These are phyloP conservation scores for Vitis rupestris DNA, from an alignment of 164 flowering plant species.

Conservation along the genomic window DNA sequence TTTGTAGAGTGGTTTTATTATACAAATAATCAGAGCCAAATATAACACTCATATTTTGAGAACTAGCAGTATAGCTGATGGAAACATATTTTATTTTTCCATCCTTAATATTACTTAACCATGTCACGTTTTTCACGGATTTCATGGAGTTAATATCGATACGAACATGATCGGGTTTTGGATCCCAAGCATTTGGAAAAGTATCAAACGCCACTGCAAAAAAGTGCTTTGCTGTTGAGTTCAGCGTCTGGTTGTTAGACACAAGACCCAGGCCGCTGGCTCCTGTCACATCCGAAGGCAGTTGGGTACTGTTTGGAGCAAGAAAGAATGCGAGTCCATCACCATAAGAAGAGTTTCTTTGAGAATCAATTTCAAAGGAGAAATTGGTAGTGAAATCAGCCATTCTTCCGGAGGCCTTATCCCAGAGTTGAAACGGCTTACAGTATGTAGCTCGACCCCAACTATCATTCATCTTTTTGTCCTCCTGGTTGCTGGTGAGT, in stretches of 20 bases:
- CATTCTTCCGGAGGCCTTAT: slow-evolving; percentile 20
- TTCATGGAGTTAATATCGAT: slow-evolving; percentile 34
- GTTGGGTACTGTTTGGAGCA: slow-evolving; percentile 17
- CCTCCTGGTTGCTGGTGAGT: no score
- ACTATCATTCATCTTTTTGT: slow-evolving; percentile 6
- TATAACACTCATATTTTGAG: slow-evolving; percentile 22
- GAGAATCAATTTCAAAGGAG: slow-evolving; percentile 31
- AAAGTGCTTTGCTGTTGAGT: slow-evolving; percentile 11
- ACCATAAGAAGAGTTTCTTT: slow-evolving; percentile 4
- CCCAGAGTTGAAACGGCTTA: slow-evolving; percentile 39
- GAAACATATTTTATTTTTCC: slow-evolving; percentile 20
- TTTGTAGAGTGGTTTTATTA: not conserved
- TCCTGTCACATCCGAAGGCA: slow-evolving; percentile 22
- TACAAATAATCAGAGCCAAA: slow-evolving; percentile 6
- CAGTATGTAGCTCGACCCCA: slow-evolving; percentile 33
- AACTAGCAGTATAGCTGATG: slow-evolving; percentile 33
- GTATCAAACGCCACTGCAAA: slow-evolving; percentile 54
- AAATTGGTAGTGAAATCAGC: slow-evolving; percentile 48
- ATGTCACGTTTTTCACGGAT: slow-evolving; percentile 18
- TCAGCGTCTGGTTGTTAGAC: not conserved
- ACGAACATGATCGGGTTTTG: slow-evolving; percentile 38
- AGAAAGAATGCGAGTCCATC: slow-evolving; percentile 55
- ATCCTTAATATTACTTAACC: slow-evolving; percentile 17
- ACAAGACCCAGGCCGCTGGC: slow-evolving; percentile 28
- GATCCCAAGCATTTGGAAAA: slow-evolving; percentile 31